Conservation (phyloP, 1,139 yeast genomes). For the Debaryomyces fabryi region DNA sequence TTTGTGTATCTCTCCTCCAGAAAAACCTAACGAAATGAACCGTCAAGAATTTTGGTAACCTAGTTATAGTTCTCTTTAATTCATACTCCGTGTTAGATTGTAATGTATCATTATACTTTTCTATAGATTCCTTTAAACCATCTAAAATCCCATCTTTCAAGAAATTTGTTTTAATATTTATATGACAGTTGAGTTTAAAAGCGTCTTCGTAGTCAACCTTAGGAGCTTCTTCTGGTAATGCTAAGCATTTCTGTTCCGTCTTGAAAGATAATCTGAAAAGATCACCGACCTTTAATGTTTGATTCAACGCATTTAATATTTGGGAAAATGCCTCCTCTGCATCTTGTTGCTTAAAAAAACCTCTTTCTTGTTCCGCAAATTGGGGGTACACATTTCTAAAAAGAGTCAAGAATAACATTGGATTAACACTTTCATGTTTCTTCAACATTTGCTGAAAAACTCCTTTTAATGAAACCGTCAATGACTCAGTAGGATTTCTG, state of each 20-base stretch:
- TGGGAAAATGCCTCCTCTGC: constrained; percentile 96
- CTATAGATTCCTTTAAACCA: constrained; percentile 75
- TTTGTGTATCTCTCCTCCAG: constrained; percentile 91
- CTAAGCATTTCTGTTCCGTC: constrained; percentile 60
- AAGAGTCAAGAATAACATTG: constrained; percentile 63
- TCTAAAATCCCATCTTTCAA: constrained; percentile 81
- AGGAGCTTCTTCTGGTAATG: constrained; percentile 58
- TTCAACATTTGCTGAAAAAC: constrained; percentile 50
- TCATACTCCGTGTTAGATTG: constrained; percentile 73
- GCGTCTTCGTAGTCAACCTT: constrained; percentile 53
- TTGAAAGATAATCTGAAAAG: constrained; percentile 68
- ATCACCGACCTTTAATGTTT: constrained; percentile 52
- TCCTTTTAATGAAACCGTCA: constrained; percentile 36
- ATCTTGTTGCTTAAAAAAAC: constrained; percentile 90
- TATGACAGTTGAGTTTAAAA: constrained; percentile 84
- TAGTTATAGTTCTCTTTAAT: constrained; percentile 67
- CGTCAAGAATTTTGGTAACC: constrained; percentile 84
- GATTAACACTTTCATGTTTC: constrained; percentile 54
- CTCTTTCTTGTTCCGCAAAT: constrained; percentile 77
- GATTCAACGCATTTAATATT: constrained; percentile 59
- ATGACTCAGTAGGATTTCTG: constrained; percentile 17
- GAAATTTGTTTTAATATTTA: constrained; percentile 81
- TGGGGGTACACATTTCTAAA: constrained; percentile 78
- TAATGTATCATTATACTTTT: constrained; percentile 72
- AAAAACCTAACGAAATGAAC: constrained; percentile 93